Evolutionary conservation across 805 yeast genomes (phyloP), one percentile per base, ranked within the genome.

Genomic region (Soucietia sequanensis): DNA sequence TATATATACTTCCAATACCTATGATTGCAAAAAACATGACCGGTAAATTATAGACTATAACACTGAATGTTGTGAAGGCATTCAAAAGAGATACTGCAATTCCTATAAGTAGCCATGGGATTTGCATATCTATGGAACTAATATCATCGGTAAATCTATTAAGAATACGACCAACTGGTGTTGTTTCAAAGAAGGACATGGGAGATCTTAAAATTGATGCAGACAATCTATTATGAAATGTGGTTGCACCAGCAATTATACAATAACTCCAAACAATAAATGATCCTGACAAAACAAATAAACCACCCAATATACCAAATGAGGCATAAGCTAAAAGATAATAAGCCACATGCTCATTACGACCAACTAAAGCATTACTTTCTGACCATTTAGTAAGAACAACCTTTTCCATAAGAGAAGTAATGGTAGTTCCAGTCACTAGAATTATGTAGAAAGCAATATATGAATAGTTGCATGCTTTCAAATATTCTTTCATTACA

Each of bases 151-250:
- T 39, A 34, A 56, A 56, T 21, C 60, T 36, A 37, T 56, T 56
- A 39, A 56, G 41, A 14, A 56, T 47, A 28, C 60, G 32, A 3
- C 60, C 62, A 18, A 54, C 43, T 4, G 62, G 61, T 1, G 61
- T 56, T 13, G 59, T 52, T 35, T 56, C 62, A 28, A 56, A 56
- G 36, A 55, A 56, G 3, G 58, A 47, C 62, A 56, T 56, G 5
- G 62, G 62, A 3, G 58, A 46, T 29, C 56, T 42, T 35, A 56
- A 41, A 2, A 56, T 51, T 2, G 47, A 35, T 12, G 38, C 30
- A 10, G 55, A 50, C 59, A 56, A 47, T 11, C 37, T 43, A 18
- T 54, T 54, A 27, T 56, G 62, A 40, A 55, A 52, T 30, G 41
- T 35, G 26, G 22, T 34, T n/a, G 58, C 50, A 10, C 52, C 55